Percentiles rank a stretch among this genome's conserved stretches.
phyloP scores from a whole-genome alignment of 345 rosid species.

The Salix exigua region DNA sequence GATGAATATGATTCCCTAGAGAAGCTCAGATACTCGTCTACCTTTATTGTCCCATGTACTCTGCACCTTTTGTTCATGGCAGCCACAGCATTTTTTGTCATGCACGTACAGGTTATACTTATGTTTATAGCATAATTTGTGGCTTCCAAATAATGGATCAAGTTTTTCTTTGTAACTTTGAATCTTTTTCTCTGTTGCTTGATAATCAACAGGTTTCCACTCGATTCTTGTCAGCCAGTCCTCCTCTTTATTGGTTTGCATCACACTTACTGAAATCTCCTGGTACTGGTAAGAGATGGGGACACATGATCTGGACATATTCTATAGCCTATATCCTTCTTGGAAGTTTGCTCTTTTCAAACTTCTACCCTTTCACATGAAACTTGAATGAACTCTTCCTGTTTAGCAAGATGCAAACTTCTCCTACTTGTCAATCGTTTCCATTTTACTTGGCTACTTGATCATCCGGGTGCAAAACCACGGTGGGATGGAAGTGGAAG shows the following conservation, averaged over 20 bases:
- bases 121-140: not conserved
- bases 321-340: constrained; percentile 72
- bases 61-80: constrained; percentile 69
- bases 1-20: constrained; percentile 26
- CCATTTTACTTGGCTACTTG: not conserved
- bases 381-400: not conserved
- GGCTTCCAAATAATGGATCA: constrained; percentile 1
- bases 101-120: constrained; percentile 81
- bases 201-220: constrained; percentile 64
- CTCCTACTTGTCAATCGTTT: not conserved
- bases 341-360: constrained; percentile 77
- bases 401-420: not conserved
- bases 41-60: constrained; percentile 57
- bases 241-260: constrained; percentile 88
- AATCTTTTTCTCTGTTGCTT: not conserved
- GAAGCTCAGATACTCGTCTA: constrained; percentile 40
- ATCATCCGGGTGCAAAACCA: not conserved
- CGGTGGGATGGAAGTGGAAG: not conserved
- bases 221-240: constrained; percentile 85
- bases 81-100: constrained; percentile 70
- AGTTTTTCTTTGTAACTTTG: not conserved
- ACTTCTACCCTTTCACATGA: constrained; percentile 91
- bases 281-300: constrained; percentile 43
- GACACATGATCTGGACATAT: constrained; percentile 62
- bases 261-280: constrained; percentile 41